These are phyloP conservation scores for Podosphaera fusca DNA, from an alignment of 2,329 filamentous ascomycete genomes.

Conservation along the genomic window DNA sequence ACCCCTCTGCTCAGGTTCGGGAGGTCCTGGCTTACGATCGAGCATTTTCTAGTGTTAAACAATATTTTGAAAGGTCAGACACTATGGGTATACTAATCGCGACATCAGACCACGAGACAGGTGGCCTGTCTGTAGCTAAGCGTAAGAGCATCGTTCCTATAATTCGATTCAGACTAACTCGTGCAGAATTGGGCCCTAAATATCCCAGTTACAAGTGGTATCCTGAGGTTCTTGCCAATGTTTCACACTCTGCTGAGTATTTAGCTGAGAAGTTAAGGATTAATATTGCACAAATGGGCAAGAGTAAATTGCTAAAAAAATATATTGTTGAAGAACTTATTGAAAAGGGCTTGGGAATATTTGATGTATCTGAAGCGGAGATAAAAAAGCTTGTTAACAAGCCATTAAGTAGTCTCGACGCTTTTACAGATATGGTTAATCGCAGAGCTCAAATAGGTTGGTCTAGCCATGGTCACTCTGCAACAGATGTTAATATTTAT, in stretches of 20 bases:
- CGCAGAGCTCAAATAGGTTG: constrained; percentile 76
- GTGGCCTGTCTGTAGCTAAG: constrained; percentile 60
- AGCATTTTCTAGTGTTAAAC: constrained; percentile 58
- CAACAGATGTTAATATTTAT: constrained; percentile 93
- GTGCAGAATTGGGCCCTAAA: constrained; percentile 27
- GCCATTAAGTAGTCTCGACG: constrained; percentile 28
- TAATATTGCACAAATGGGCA: constrained; percentile 23
- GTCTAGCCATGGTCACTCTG: constrained; percentile 83
- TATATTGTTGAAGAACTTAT: constrained; percentile 52
- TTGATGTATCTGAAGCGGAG: constrained; percentile 49
- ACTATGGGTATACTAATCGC: constrained; percentile 62
- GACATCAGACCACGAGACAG: constrained; percentile 92
- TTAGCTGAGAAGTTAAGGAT: constrained; percentile 37
- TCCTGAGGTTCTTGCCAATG: constrained; percentile 58
- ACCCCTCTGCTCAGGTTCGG: constrained; percentile 62
- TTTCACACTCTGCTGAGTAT: constrained; percentile 50
- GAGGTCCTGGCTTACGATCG: constrained; percentile 92
- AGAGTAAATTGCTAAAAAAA: constrained; percentile 20
- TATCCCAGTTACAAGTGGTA: constrained; percentile 62
- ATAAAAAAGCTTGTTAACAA: constrained; percentile 38
- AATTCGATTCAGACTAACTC: constrained; percentile 1
- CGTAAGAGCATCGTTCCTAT: constrained; percentile 25
- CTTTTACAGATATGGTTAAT: constrained; percentile 70
- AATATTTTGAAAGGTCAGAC: constrained; percentile 56
- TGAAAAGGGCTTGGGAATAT: constrained; percentile 48